These are phyloP conservation scores for Amanita rubescens DNA, from an alignment of 768 basidiomycete genomes.

Conservation along the genomic window DNA sequence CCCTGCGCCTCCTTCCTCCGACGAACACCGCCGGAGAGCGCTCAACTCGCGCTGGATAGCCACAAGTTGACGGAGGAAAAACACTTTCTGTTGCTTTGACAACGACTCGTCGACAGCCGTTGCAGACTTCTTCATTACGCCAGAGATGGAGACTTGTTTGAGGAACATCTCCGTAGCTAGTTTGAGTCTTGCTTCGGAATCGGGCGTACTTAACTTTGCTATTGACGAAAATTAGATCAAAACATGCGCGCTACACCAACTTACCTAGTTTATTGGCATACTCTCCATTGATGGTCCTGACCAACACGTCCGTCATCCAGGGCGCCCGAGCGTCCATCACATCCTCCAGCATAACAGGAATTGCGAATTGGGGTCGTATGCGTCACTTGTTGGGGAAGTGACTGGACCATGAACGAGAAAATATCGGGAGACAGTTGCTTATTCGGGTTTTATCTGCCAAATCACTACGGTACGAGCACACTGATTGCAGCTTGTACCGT, in stretches of 20 bases:
- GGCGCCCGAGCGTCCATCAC: conserved; percentile 52
- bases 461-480: conserved; percentile 59
- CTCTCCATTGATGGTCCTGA: conserved; percentile 56
- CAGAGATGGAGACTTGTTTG: conserved; percentile 71
- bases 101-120: too few relatives aligned
- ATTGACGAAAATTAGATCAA: background rate
- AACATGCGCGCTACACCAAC: conserved; percentile 13
- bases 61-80: too few relatives aligned
- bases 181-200: conserved; percentile 53
- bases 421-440: background rate
- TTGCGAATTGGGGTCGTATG: background rate
- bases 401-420: conserved; percentile 27
- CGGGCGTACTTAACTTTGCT: conserved; percentile 60
- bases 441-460: conserved; percentile 55
- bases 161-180: conserved; percentile 65
- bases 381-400: conserved; percentile 12
- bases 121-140: conserved; percentile 69
- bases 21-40: too few relatives aligned
- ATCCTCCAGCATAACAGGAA: conserved; percentile 68
- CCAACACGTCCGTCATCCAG: conserved; percentile 74
- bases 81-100: too few relatives aligned
- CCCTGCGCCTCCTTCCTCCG: too few relatives aligned
- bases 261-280: conserved; percentile 67
- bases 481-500: conserved; percentile 54
- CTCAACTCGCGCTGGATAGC: too few relatives aligned